Percentiles rank a stretch among this genome's conserved stretches.
These are phyloP conservation scores for Pyrenochaeta sp. DNA, from an alignment of 2,329 filamentous ascomycete genomes.

Conservation along the genomic window DNA sequence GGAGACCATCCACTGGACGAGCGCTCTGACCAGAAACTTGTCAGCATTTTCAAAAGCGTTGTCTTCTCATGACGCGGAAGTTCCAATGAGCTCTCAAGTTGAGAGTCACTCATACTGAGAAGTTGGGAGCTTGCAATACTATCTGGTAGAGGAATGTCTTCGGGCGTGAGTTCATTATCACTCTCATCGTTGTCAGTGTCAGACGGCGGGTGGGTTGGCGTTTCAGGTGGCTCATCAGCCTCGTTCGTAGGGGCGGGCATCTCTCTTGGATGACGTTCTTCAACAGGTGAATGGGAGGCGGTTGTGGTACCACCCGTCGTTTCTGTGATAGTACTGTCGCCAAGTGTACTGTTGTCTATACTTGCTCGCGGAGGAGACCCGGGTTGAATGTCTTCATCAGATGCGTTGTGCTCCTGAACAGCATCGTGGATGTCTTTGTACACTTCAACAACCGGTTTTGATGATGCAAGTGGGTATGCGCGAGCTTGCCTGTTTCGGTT, in stretches of 20 bases:
- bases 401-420: constrained; percentile 77
- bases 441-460: constrained; percentile 95
- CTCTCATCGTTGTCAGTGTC: constrained; percentile 63
- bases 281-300: constrained; percentile 44
- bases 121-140: constrained; percentile 63
- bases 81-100: constrained; percentile 70
- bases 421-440: constrained; percentile 94
- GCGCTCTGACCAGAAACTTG: constrained; percentile 97
- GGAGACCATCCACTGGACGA: constrained; percentile 94
- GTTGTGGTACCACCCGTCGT: constrained; percentile 40
- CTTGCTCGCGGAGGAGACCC: constrained; percentile 41
- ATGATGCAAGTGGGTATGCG: constrained; percentile 87
- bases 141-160: constrained; percentile 71
- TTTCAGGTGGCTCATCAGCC: constrained; percentile 33
- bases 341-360: constrained; percentile 47
- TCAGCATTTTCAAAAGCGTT: constrained; percentile 92
- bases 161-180: constrained; percentile 75
- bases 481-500: constrained; percentile 78
- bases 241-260: constrained; percentile 22
- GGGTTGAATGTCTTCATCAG: constrained; percentile 65
- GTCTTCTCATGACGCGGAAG: constrained; percentile 92
- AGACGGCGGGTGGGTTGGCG: constrained; percentile 53
- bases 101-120: constrained; percentile 60
- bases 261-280: constrained; percentile 34
- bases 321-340: constrained; percentile 44